Conservation (phyloP, 768 basidiomycete species). For the Podaxis pistillaris region DNA sequence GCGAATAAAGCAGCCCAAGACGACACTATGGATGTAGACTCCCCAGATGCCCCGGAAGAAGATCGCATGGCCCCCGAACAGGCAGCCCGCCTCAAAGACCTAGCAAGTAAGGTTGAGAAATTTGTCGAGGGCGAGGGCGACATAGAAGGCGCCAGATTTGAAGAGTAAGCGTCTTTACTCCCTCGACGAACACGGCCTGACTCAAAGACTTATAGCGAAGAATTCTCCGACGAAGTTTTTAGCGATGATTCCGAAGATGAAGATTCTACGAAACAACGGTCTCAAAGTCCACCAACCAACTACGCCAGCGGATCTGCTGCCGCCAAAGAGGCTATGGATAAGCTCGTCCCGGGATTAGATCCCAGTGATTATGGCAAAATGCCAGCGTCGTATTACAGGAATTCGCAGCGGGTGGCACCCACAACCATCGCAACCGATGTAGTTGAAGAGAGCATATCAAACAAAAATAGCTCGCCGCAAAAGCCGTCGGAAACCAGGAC, state of each 20-base stretch:
- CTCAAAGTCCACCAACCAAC: constrained; percentile 17
- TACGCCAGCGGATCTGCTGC: constrained; percentile 3
- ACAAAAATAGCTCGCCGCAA: neutral
- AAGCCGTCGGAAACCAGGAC: constrained; percentile 20
- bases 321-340: constrained; percentile 54
- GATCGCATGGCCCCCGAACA: constrained; percentile 61
- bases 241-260: constrained; percentile 45
- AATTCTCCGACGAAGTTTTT: constrained; percentile 63
- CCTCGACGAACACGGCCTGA: constrained; percentile 5
- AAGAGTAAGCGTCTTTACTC: constrained; percentile 63
- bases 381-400: constrained; percentile 66
- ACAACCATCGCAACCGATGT: constrained; percentile 42
- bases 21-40: constrained; percentile 53
- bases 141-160: constrained; percentile 84
- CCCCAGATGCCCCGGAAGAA: constrained; percentile 30
- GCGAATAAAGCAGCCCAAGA: constrained; percentile 17
- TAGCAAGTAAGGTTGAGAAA: constrained; percentile 84
- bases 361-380: constrained; percentile 88
- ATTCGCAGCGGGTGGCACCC: constrained; percentile 65
- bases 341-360: constrained; percentile 77
- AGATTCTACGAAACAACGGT: constrained; percentile 25
- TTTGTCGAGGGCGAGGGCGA: constrained; percentile 92
- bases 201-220: constrained; percentile 45
- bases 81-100: constrained; percentile 64
- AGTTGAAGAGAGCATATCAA: constrained; percentile 26